Conservation (phyloP, 768 basidiomycete genomes). For the Suillus decipiens region DNA sequence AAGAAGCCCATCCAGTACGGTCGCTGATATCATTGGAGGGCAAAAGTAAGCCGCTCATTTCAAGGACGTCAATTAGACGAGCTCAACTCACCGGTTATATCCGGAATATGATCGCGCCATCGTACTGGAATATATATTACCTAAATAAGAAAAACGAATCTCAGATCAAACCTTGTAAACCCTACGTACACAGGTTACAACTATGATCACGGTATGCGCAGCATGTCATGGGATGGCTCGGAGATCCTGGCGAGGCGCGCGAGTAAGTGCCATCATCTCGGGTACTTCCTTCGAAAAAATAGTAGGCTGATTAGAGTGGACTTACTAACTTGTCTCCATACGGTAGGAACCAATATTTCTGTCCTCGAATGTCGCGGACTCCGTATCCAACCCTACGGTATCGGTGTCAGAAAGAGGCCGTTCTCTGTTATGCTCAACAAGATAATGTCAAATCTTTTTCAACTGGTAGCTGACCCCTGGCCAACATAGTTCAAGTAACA, state of each 20-base stretch:
- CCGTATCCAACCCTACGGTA: background rate
- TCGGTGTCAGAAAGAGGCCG: background rate
- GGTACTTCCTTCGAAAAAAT: background rate
- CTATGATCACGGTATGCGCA: background rate
- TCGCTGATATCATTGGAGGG: slow-evolving; percentile 9
- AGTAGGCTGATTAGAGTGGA: background rate
- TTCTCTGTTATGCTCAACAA: background rate
- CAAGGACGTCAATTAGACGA: background rate
- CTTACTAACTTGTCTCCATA: slow-evolving; percentile 1
- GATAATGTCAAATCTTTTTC: background rate
- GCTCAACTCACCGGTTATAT: slow-evolving; percentile 17
- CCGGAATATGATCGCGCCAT: slow-evolving; percentile 23
- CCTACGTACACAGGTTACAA: slow-evolving; percentile 4
- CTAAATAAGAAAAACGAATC: slow-evolving; percentile 30
- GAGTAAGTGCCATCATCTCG: background rate
- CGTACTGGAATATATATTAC: slow-evolving; percentile 18
- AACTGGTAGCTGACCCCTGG: background rate
- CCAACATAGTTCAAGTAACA: background rate
- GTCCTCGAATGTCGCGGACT: background rate
- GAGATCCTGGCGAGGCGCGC: background rate
- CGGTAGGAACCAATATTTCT: background rate
- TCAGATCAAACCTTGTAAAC: slow-evolving; percentile 28
- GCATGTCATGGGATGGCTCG: background rate
- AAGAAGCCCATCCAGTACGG: slow-evolving; percentile 13
- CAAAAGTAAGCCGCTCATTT: slow-evolving; percentile 10